Percentiles rank a stretch among this genome's conserved stretches.
phyloP scores from a whole-genome alignment of 495 filamentous ascomycete genomes.

The Lophiotrema nucula region DNA sequence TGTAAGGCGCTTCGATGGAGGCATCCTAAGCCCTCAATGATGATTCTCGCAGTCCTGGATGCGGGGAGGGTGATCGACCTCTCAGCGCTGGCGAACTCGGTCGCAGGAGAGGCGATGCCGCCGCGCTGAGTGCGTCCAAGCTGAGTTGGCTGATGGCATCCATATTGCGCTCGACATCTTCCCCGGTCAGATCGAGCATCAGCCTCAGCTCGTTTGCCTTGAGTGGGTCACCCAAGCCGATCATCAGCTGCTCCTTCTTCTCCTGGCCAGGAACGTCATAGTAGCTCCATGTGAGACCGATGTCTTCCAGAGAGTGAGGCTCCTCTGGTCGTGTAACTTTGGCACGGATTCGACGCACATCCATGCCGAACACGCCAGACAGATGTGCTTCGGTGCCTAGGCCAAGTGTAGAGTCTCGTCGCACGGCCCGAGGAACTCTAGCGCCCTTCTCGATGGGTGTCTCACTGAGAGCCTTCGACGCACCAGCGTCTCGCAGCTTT shows the following conservation, averaged over 20 bases:
- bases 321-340: slow-evolving; percentile 23
- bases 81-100: slow-evolving; percentile 30
- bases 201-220: slow-evolving; percentile 32
- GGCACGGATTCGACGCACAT: slow-evolving; percentile 17
- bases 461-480: slow-evolving; percentile 23
- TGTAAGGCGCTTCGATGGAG: too few species aligned
- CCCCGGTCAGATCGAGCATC: slow-evolving; percentile 31
- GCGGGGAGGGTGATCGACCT: slow-evolving; percentile 23
- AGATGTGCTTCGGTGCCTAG: slow-evolving; percentile 19
- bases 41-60: too few species aligned
- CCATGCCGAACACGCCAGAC: slow-evolving; percentile 34
- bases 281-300: slow-evolving; percentile 24
- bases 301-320: slow-evolving; percentile 22
- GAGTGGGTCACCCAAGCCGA: slow-evolving; percentile 28
- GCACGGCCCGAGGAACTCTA: slow-evolving; percentile 27
- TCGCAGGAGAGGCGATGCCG: slow-evolving; percentile 29
- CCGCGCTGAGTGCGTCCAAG: slow-evolving; percentile 27
- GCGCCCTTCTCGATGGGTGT: slow-evolving; percentile 28
- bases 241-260: slow-evolving; percentile 30
- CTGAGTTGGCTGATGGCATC: slow-evolving; percentile 31
- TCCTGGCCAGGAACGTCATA: slow-evolving; percentile 19
- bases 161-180: slow-evolving; percentile 27
- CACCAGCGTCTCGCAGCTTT: slow-evolving; percentile 30
- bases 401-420: slow-evolving; percentile 25
- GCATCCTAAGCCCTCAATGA: too few species aligned